Evolutionary conservation across 2,329 filamentous ascomycete species (phyloP).

Genomic region (Catunica adiposa): DNA sequence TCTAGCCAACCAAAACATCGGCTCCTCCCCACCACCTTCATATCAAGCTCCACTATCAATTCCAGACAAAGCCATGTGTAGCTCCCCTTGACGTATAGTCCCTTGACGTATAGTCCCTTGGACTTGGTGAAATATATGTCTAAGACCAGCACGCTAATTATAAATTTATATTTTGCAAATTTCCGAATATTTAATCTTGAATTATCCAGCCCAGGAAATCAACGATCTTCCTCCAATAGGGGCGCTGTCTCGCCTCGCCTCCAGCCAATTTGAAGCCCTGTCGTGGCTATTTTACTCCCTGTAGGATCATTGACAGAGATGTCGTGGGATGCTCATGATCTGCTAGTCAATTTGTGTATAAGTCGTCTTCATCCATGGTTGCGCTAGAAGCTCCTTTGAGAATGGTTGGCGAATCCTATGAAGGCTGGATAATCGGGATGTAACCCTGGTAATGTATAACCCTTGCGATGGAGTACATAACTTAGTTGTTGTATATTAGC

Average conservation of each 20-base stretch:
- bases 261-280: background rate
- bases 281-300: background rate
- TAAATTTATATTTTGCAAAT: no score
- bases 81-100: no score
- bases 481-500: no score
- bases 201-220: no score
- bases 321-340: background rate
- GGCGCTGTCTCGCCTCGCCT: background rate
- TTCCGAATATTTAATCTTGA: no score
- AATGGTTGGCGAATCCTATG: background rate
- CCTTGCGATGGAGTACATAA: background rate
- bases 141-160: no score
- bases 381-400: background rate
- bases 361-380: background rate
- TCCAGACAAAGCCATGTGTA: no score
- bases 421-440: background rate
- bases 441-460: background rate
- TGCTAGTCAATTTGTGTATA: background rate
- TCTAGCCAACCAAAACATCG: background rate
- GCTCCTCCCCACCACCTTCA: background rate
- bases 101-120: no score
- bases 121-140: no score
- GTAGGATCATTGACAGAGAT: background rate
- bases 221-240: background rate
- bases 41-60: background rate